Evolutionary conservation across 2,329 filamentous ascomycete genomes (phyloP).

Genomic region (Microsporum audouinii): DNA sequence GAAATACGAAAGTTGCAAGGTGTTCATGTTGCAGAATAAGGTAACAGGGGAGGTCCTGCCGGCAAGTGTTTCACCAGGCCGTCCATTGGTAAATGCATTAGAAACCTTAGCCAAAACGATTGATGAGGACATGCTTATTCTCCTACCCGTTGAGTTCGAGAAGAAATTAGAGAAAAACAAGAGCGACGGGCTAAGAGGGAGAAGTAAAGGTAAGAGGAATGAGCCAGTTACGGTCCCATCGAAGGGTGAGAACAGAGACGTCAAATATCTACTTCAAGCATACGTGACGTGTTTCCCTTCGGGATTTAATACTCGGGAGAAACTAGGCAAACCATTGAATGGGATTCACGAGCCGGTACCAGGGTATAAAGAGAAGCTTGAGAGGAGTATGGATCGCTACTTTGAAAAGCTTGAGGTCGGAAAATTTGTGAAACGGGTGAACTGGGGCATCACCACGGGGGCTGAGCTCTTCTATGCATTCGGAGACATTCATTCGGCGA

Average conservation of each 20-base stretch:
- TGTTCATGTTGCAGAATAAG: constrained; percentile 34
- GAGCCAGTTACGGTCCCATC: not conserved
- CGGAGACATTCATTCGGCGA: constrained; percentile 24
- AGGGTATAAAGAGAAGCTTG: constrained; percentile 45
- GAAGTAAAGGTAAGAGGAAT: not conserved
- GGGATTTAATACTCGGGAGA: constrained; percentile 47
- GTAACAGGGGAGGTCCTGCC: constrained; percentile 37
- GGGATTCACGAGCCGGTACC: constrained; percentile 51
- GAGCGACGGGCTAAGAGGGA: not conserved
- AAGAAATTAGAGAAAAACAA: constrained; percentile 1
- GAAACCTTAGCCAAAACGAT: constrained; percentile 41
- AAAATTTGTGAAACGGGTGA: constrained; percentile 44
- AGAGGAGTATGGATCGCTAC: constrained; percentile 51
- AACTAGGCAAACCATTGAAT: constrained; percentile 42
- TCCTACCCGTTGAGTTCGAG: constrained; percentile 35
- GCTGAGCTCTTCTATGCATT: constrained; percentile 32
- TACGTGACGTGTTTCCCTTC: constrained; percentile 47
- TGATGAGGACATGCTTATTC: constrained; percentile 50
- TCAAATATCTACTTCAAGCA: constrained; percentile 45
- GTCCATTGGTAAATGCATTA: constrained; percentile 33
- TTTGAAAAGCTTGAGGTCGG: constrained; percentile 45
- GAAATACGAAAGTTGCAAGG: constrained; percentile 18
- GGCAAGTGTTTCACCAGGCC: constrained; percentile 21
- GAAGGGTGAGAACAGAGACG: constrained; percentile 7
- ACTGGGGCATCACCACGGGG: constrained; percentile 37